Evolutionary conservation across 306 rosid genomes (phyloP), one percentile per base, ranked within the genome.

Genomic region (Rosa rugosa): DNA sequence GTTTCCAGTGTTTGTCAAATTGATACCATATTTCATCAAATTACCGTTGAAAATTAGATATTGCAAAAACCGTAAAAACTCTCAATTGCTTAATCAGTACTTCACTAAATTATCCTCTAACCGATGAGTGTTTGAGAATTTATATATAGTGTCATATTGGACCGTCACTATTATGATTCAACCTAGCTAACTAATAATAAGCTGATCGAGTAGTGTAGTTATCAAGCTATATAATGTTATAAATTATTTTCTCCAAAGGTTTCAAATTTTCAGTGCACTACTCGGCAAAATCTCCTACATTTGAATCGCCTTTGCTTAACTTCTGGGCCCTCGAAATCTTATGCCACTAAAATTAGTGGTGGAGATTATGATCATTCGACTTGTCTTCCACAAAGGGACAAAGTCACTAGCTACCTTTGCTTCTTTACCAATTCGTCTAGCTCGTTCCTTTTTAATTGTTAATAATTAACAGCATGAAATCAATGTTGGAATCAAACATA

Each of bases 351-450:
- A 64, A 2, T n/a, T 16, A 6, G 25, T 47, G 41, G 79, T 80
- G 79, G 84, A 45, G 34, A 78, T 80, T 51, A 60, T 68, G 34
- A 75, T 80, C 42, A 60, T 68, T 80, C 38, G 16, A 65, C n/a
- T 50, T 77, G 80, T 79, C 69, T 34, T 72, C 82, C 83, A 69
- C 76, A 49, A 59, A 22, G 75, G 83, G 72, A 67, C 82, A 73
- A 71, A 70, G 42, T 5, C 44, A 63, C 40, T 62, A 68, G 23
- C 50, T 34, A 31, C 75, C 79, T 71, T 84, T 77, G 56, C 82
- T 78, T 72, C 57, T 27, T 77, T 14, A 64, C 72, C 49, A 76
- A 76, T 69, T 66, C 41, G 9, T 16, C 11, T 36, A 27, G 22
- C 8, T 44, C 11, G 50, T 16, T 51, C 50, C 50, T 22, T 46